phyloP scores from a whole-genome alignment of 148 eudicot species.

The Tetragonia tetragonoides region DNA sequence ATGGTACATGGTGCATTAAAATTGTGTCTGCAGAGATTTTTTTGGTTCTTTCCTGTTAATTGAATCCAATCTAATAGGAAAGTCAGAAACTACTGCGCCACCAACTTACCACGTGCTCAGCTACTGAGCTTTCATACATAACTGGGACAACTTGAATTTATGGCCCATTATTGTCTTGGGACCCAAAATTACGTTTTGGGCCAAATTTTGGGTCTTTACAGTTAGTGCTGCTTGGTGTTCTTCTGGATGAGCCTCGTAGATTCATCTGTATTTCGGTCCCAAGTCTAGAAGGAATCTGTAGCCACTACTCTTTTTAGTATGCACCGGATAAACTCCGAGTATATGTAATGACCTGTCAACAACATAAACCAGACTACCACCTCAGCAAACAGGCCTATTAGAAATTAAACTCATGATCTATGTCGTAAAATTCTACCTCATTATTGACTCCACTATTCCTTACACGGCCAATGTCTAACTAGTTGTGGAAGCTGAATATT shows the following conservation, averaged over 20 bases:
- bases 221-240: conserved; percentile 16
- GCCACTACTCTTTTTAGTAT: no score
- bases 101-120: conserved; percentile 21
- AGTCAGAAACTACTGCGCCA: background rate
- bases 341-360: no score
- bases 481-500: no score
- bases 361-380: no score
- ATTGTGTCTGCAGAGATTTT: conserved; percentile 8
- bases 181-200: conserved; percentile 17
- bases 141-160: background rate
- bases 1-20: background rate
- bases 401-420: no score
- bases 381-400: no score
- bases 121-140: conserved; percentile 14
- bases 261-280: no score
- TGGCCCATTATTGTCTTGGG: conserved; percentile 23
- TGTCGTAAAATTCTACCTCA: no score
- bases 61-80: conserved; percentile 11
- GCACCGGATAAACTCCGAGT: no score
- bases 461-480: no score
- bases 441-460: no score
- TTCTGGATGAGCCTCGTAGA: background rate
- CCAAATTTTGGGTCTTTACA: conserved; percentile 22
- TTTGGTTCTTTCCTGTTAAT: conserved; percentile 7
- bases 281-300: no score